Conservation (phyloP, 2,329 filamentous ascomycete species). For the Arachnomyces sp. region DNA sequence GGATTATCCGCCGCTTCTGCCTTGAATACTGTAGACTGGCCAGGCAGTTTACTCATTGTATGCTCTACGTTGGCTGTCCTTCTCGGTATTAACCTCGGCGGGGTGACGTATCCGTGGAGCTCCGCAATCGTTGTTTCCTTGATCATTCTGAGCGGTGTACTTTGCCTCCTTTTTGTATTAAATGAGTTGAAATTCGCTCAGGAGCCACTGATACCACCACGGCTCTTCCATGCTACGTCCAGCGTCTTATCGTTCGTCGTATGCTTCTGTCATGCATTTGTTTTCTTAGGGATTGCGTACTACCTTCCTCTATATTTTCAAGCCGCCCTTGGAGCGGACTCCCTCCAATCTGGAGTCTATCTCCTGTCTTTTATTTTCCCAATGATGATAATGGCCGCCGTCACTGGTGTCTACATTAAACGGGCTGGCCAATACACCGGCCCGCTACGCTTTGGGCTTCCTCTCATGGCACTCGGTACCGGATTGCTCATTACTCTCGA, state of each 20-base stretch:
- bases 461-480: slow-evolving; percentile 56
- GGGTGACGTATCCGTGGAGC: slow-evolving; percentile 45
- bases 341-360: slow-evolving; percentile 67
- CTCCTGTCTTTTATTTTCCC: slow-evolving; percentile 63
- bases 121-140: slow-evolving; percentile 45
- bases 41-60: slow-evolving; percentile 56
- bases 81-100: slow-evolving; percentile 46
- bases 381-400: slow-evolving; percentile 56
- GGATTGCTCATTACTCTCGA: slow-evolving; percentile 56
- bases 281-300: slow-evolving; percentile 71
- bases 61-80: slow-evolving; percentile 60
- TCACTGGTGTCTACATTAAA: slow-evolving; percentile 61
- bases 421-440: slow-evolving; percentile 62
- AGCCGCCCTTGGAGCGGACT: slow-evolving; percentile 59
- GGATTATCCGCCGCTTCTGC: slow-evolving; percentile 52
- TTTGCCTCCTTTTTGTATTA: slow-evolving; percentile 59
- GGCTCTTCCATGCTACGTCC: slow-evolving; percentile 59
- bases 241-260: slow-evolving; percentile 60
- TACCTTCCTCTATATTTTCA: slow-evolving; percentile 84
- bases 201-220: slow-evolving; percentile 70
- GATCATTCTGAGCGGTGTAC: slow-evolving; percentile 55
- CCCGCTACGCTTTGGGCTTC: slow-evolving; percentile 53
- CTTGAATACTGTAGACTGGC: slow-evolving; percentile 56
- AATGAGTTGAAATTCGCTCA: slow-evolving; percentile 66
- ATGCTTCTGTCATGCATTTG: slow-evolving; percentile 66